Base-by-base conservation (phyloP, 108 stramenopile species). In the Stephanodiscus minutulus region DNA sequence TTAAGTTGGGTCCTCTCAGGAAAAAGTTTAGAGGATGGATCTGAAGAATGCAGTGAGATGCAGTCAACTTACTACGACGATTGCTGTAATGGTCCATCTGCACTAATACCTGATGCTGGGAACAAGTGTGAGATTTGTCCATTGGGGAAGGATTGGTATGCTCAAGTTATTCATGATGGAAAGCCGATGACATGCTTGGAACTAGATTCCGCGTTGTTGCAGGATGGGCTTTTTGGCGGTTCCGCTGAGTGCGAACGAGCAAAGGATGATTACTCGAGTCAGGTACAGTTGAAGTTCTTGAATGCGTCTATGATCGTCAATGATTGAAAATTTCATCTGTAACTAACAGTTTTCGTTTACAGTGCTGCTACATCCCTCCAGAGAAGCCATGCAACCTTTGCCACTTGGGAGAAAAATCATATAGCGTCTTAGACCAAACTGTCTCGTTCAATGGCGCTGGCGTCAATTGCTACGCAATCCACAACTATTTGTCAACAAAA, bases 41-140 rank as follows among this genome's bases (percentile, higher is more conserved):
- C 65, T 48, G 63, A 64, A 47, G 72, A 80, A 41, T 73, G 79
- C 48, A 59, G 47, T 59, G 37, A 61, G 17, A 64, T 80, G 53
- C 72, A 80, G 59, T 1, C 60, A 36, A 50, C 66, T 50, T 69
- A 80, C 62, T 73, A 72, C 37, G 72, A 73, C 58, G 66, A 53
- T 49, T 80, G 79, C 53, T 80, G 79, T 21, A 69, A 33, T 56
- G 72, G 72, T 7, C 72, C 72, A 58, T 80, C 79, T 33, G 55
- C 68, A 25, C 62, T 69, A 17, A 64, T 73, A 41, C 72, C 72
- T 9, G 57, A 73, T 47, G 78, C 71, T 4, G 72, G 22, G 7
- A 72, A 80, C 22, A 80, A 80, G 61, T 80, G 79, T 33, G 79
- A 80, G 25, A 73, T 80, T 37, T 80, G 79, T 39, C 79, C 79